Evolutionary conservation across 2,329 filamentous ascomycete genomes (phyloP).

Genomic region (Leptographium radiaticola): DNA sequence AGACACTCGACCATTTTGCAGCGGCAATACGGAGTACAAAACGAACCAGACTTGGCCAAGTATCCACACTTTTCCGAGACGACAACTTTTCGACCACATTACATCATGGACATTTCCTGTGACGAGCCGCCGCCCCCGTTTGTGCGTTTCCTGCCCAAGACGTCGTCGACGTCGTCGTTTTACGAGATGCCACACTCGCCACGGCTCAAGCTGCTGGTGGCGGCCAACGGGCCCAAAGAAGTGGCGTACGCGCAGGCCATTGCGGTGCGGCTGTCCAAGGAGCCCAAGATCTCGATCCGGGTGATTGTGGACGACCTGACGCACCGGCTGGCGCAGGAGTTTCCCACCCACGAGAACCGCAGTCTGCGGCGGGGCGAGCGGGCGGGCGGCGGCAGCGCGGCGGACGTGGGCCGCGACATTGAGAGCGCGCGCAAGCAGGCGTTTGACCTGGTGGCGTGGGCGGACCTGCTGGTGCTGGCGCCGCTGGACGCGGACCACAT

Average conservation of each 20-base stretch:
- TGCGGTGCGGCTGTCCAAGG: conserved; percentile 54
- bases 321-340: conserved; percentile 48
- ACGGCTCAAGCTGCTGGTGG: conserved; percentile 48
- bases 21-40: no score
- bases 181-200: conserved; percentile 15
- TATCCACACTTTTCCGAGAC: background rate
- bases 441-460: conserved; percentile 69
- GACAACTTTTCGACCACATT: background rate
- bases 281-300: conserved; percentile 45
- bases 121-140: conserved; percentile 12
- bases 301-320: conserved; percentile 55
- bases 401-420: conserved; percentile 21
- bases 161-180: conserved; percentile 9
- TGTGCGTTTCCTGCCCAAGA: conserved; percentile 11
- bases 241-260: conserved; percentile 53
- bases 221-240: conserved; percentile 51
- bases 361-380: conserved; percentile 20
- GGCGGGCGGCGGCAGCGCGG: conserved; percentile 5
- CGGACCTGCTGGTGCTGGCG: conserved; percentile 71
- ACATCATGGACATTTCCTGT: conserved; percentile 5
- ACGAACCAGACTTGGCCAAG: background rate
- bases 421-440: conserved; percentile 40
- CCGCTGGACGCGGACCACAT: conserved; percentile 76
- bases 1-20: no score
- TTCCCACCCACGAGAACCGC: conserved; percentile 45